phyloP scores from a whole-genome alignment of 2,329 filamentous ascomycete genomes.

The Fusarium bulbicola region DNA sequence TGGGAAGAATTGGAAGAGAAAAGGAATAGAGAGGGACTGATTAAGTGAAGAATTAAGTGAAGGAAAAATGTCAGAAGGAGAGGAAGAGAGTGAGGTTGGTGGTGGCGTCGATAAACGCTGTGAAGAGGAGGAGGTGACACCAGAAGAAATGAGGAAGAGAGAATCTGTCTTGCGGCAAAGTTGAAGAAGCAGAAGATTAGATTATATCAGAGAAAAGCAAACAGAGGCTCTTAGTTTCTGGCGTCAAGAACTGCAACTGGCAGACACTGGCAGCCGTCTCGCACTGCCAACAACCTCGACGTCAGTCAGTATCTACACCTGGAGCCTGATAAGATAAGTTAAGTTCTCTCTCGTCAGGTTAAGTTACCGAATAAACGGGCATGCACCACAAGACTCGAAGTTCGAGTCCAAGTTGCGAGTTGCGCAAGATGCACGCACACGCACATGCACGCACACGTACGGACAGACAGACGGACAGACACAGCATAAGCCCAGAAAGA shows the following conservation, averaged over 20 bases:
- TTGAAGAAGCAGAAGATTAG: not conserved
- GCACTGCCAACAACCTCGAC: not conserved
- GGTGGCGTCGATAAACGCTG: constrained; percentile 14
- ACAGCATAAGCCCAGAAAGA: constrained; percentile 19
- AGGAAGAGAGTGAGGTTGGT: constrained; percentile 16
- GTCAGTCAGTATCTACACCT: not conserved
- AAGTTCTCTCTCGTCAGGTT: not conserved
- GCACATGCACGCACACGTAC: constrained; percentile 14
- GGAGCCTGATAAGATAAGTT: not conserved
- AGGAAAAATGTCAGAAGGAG: not conserved
- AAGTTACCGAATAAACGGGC: constrained; percentile 10
- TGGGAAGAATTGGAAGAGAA: not conserved
- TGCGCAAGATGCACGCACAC: constrained; percentile 25
- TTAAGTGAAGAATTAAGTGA: not conserved
- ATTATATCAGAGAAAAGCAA: not conserved
- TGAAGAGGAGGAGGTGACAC: constrained; percentile 29
- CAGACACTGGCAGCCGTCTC: constrained; percentile 11
- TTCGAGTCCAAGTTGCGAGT: constrained; percentile 39
- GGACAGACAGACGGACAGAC: constrained; percentile 3
- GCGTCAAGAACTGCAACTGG: not conserved
- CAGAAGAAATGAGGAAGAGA: constrained; percentile 9
- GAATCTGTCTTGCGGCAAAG: not conserved
- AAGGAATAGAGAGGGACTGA: not conserved
- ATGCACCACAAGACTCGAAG: constrained; percentile 24
- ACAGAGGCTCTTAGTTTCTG: not conserved